Base-by-base conservation (phyloP, 805 yeast species). In the Suhomyces faveliae region DNA sequence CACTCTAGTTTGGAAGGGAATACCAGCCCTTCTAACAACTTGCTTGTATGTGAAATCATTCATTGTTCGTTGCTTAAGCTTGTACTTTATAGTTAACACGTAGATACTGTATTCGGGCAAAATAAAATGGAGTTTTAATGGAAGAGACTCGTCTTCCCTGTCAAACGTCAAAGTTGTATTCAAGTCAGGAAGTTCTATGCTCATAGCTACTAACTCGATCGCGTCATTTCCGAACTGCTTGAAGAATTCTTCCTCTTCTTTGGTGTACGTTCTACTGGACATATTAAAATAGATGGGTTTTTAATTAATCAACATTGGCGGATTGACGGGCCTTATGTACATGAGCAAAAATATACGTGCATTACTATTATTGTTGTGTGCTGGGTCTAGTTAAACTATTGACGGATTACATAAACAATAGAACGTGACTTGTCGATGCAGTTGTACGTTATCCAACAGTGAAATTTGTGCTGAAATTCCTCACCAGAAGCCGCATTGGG, bases 21-120 rank as follows among this genome's bases (percentile, higher is more conserved):
- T 45, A 3, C 68, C 70, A 19, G 54, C 54, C 44, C 58, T 65
- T 49, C 58, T 61, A 19, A 67, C 67, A 8, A 53, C 57, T 47
- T 67, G 70, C 35, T 59, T 53, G 50, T 66, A 66, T 2, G 51
- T 47, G 23, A 66, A 49, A 10, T 58, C 49, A 35, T 50, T 48
- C 42, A 66, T 51, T 3, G 62, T 55, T 39, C 55, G 51, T 21
- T 54, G 49, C 40, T 51, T 52, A 10, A 62, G 63, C 39, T 52
- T 57, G 43, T 56, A 65, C 38, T 51, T 53, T n/a, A 67, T 48
- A 1, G 61, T 61, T 37, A 66, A 43, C 9, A 46, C 41, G 50
- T 67, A 67, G 2, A 52, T 54, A 10, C 59, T 43, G 37, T 56
- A 42, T 43, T 67, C 71, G 0, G 71, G 71, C 37, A 40, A 48